Base-by-base conservation (phyloP, 345 rosid species). In the Eutrema heterophyllum region DNA sequence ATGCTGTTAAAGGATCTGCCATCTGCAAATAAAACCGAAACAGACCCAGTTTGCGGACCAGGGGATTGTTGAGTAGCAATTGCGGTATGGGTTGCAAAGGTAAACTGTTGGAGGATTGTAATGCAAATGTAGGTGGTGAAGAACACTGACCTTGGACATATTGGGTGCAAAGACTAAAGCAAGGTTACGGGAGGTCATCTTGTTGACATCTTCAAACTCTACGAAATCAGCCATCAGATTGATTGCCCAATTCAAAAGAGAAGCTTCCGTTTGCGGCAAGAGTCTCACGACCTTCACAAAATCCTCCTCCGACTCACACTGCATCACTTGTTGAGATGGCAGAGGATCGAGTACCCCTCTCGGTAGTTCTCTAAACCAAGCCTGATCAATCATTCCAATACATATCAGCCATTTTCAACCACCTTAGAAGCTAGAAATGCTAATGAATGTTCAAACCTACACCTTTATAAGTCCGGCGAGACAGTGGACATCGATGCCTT, bases 351-450 rank as follows among this genome's bases (percentile, higher is more conserved):
- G 75, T 41, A 94, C 77, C 0, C 93, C 96, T 43, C 81, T 85
- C 1, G 97, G 97, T 64, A 94, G 86, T 72, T 94, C 97, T 80
- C 96, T 87, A 70, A 94, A 91, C 98, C 98, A 94, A 64, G 96
- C 98, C 96, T 93, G 56, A 66, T 78, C 38, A 70, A 32, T 30
- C 40, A 44, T 14, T 39, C 64, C 61, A 13, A 16, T 7, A 29
- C 27, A 48, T 7, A 45, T 45, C 57, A 52, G 58, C 36, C n/a
- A 35, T 35, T 6, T 35, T 21, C 7, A 39, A 39, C 43, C 43
- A 35, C 1, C 6, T 7, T 35, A 35, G 33, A 35, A 8, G 40
- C 36, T 24, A 43, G 6, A 10, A 43, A 69, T 27, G 18, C 9
- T 15, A 7, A 24, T 6, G 4, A 24, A 9, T 32, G 15, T 49